Base-by-base conservation (phyloP, 768 basidiomycete species). In the Botryobasidium botryosum region DNA sequence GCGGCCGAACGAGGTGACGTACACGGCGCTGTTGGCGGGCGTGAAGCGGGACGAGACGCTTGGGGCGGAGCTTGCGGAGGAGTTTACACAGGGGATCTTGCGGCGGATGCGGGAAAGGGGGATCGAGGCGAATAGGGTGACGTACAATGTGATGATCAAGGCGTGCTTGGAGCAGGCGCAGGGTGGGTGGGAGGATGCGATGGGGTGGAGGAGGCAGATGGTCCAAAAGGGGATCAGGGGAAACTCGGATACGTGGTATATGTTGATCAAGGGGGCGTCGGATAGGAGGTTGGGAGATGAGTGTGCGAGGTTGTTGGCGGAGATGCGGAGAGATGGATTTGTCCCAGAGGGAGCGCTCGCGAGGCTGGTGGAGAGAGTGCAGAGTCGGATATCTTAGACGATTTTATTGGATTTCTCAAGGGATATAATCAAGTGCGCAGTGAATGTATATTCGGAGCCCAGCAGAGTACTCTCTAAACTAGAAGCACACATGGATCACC, bases 131-230 rank as follows among this genome's bases (percentile, higher is more conserved):
- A 77, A 71, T 51, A 64, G 75, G 28, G 68, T 73, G 40, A 74
- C 75, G 5, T 90, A 84, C 62, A 79, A 92, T 57, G 71, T 79
- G 50, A 64, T 94, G 46, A 68, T 96, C 51, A 69, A 69, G 45
- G 73, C 77, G 6, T 73, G 72, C 49, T 60, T 87, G 51, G 67
- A 69, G 35, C 70, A 69, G 43, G 61, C 65, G 8, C n/a, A n/a
- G n/a, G n/a, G n/a, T n/a, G 62, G 62, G 7, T 58, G 67, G 7
- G 62, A 69, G 27, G 61, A 68, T 52, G 81, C 74, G 15, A 57
- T 84, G 51, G 57, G 53, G 43, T 72, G 75, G 55, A 75, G 77
- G 57, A 62, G 63, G 44, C 71, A 77, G 51, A 80, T 86, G 77
- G 61, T 59, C 51, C 56, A 57, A 52, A 56, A 59, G 51, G 67